A percentile compares a stretch with the other conserved stretches of the same genome.
Evolutionary conservation across 1,139 yeast genomes (phyloP).

Genomic region (Fermentozyma sake): DNA sequence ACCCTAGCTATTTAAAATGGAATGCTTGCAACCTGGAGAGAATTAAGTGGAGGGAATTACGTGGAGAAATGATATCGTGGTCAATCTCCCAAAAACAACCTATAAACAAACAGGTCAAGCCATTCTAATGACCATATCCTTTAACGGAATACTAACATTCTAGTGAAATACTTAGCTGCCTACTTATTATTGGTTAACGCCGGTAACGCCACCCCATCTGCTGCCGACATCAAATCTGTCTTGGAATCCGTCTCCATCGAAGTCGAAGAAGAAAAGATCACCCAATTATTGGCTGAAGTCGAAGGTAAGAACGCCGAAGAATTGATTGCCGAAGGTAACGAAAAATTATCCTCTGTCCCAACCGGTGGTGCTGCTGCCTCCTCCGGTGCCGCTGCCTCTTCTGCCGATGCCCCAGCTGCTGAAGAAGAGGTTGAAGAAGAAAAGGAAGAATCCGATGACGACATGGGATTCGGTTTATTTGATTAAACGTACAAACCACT

Average conservation of each 20-base stretch:
- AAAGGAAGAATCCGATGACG: slow-evolving; percentile 50
- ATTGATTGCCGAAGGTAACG: slow-evolving; percentile 93
- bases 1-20: no score
- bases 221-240: slow-evolving; percentile 84
- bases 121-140: no score
- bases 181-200: slow-evolving; percentile 65
- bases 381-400: slow-evolving; percentile 64
- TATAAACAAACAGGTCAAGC: no score
- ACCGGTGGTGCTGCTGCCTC: slow-evolving; percentile 94
- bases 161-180: slow-evolving; percentile 65
- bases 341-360: slow-evolving; percentile 95
- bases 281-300: slow-evolving; percentile 80
- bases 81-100: no score
- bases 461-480: slow-evolving; percentile 53
- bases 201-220: slow-evolving; percentile 78
- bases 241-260: slow-evolving; percentile 94
- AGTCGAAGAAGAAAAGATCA: slow-evolving; percentile 86
- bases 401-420: slow-evolving; percentile 61
- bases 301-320: slow-evolving; percentile 92
- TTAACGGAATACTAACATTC: slow-evolving; percentile 12
- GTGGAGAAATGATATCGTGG: no score
- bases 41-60: no score
- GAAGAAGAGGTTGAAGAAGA: slow-evolving; percentile 69
- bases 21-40: no score
- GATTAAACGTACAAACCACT: slow-evolving; percentile 32